These are phyloP conservation scores for Chlorella variabilis DNA, from an alignment of 163 green algal genomes.

Conservation along the genomic window DNA sequence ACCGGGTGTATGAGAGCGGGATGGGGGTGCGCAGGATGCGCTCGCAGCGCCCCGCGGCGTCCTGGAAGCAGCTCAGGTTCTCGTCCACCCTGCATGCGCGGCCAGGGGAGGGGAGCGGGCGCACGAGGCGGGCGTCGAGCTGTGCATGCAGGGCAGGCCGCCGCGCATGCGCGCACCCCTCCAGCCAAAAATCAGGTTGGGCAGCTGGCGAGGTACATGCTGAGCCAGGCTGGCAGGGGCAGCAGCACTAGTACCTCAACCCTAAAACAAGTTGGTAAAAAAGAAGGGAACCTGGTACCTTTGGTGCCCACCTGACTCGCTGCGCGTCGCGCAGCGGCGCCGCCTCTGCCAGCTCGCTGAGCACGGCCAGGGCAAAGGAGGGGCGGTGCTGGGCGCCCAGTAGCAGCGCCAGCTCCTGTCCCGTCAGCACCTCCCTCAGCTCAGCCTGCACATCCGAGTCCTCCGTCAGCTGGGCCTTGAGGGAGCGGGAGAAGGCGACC, in stretches of 20 bases:
- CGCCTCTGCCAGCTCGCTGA: slow-evolving; percentile 42
- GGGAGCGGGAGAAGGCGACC: slow-evolving; percentile 57
- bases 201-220: neutral
- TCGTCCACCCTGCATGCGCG: slow-evolving; percentile 60
- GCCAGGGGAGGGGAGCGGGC: too few relatives aligned
- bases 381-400: slow-evolving; percentile 54
- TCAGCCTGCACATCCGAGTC: slow-evolving; percentile 44
- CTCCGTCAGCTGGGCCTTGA: slow-evolving; percentile 73
- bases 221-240: too few relatives aligned
- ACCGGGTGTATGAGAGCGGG: slow-evolving; percentile 71
- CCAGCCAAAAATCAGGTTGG: neutral
- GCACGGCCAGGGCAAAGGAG: slow-evolving; percentile 53
- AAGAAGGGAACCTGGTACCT: too few relatives aligned
- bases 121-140: too few relatives aligned
- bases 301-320: too few relatives aligned
- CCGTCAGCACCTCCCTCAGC: slow-evolving; percentile 58
- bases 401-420: slow-evolving; percentile 63
- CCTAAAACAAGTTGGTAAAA: too few relatives aligned
- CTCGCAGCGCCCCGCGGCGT: slow-evolving; percentile 72
- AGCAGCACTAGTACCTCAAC: too few relatives aligned
- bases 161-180: too few relatives aligned
- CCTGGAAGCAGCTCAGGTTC: slow-evolving; percentile 77
- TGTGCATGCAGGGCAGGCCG: too few relatives aligned
- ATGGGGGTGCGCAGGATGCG: slow-evolving; percentile 66
- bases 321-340: slow-evolving; percentile 38